Conservation (phyloP, 257 asterid species). For the Primulina tabacum region DNA sequence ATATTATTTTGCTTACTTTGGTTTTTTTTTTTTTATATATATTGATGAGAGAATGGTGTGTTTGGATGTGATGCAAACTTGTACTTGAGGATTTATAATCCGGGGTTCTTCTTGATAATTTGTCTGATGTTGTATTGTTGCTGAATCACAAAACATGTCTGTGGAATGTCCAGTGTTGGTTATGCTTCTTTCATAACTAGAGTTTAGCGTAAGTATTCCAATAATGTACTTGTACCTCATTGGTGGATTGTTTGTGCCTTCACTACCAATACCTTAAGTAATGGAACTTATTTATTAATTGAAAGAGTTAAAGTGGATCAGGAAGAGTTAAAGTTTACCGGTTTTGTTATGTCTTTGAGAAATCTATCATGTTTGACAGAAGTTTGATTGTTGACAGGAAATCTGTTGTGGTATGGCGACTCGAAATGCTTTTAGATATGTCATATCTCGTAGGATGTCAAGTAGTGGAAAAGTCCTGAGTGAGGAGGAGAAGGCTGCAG, state of each 20-base stretch:
- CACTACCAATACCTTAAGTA: background rate
- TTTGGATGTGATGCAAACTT: background rate
- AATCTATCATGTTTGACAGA: background rate
- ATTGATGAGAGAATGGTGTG: background rate
- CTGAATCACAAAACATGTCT: background rate
- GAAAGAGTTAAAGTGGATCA: background rate
- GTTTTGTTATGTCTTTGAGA: background rate
- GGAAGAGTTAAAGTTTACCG: too few species aligned
- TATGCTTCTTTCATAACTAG: background rate
- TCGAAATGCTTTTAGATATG: slow-evolving; percentile 39
- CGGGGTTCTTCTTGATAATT: background rate
- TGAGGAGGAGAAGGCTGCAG: slow-evolving; percentile 99
- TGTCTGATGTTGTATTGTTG: background rate
- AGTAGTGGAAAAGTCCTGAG: slow-evolving; percentile 60
- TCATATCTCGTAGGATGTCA: slow-evolving; percentile 67
- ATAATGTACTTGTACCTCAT: background rate
- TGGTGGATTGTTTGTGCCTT: background rate
- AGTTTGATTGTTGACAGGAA: slow-evolving; percentile 33
- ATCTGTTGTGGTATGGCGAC: slow-evolving; percentile 55
- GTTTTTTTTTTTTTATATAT: too few species aligned
- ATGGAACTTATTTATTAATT: too few species aligned
- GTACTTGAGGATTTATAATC: background rate
- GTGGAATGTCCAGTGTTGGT: background rate
- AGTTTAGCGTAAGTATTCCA: background rate
- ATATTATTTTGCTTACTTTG: background rate